Conservation (phyloP, 1,284 basidiomycete species). For the Leccinum angustisporum region DNA sequence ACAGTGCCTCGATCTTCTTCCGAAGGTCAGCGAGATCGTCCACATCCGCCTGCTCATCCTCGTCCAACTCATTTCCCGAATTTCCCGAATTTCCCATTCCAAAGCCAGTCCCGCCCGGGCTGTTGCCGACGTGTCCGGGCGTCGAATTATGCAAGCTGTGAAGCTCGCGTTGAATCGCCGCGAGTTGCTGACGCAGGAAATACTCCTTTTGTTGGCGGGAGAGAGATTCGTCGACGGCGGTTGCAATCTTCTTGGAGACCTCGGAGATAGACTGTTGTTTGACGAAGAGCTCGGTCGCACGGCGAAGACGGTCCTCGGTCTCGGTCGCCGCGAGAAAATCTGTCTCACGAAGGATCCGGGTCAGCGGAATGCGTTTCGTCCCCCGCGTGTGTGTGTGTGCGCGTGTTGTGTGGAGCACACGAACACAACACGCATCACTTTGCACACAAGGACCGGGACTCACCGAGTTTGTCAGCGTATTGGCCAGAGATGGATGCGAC, state of each 20-base stretch:
- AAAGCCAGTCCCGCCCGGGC: slow-evolving; percentile 15
- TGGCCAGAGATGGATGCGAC: slow-evolving; percentile 62
- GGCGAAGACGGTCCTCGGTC: slow-evolving; percentile 57
- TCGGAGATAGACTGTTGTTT: slow-evolving; percentile 75
- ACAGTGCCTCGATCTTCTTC: slow-evolving; percentile 78
- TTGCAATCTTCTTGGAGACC: slow-evolving; percentile 73
- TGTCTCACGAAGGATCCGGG: slow-evolving; percentile 35
- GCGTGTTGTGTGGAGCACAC: not conserved
- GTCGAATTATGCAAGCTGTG: slow-evolving; percentile 50
- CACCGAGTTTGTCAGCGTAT: slow-evolving; percentile 70
- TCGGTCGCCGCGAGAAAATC: slow-evolving; percentile 60
- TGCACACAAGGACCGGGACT: slow-evolving; percentile 22
- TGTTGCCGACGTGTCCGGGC: slow-evolving; percentile 16
- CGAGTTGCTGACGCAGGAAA: slow-evolving; percentile 83
- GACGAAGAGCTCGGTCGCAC: slow-evolving; percentile 65
- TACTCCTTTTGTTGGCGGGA: slow-evolving; percentile 83
- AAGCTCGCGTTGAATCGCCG: slow-evolving; percentile 87
- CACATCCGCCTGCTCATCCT: slow-evolving; percentile 74
- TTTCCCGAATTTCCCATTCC: slow-evolving; percentile 12
- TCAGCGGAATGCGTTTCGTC: slow-evolving; percentile 7
- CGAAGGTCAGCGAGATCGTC: slow-evolving; percentile 79
- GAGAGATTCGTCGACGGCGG: slow-evolving; percentile 74
- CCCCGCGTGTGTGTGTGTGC: not conserved
- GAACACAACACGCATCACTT: not conserved
- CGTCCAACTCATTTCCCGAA: slow-evolving; percentile 54